phyloP scores from a whole-genome alignment of 805 yeast species.

The Ogataea henricii region DNA sequence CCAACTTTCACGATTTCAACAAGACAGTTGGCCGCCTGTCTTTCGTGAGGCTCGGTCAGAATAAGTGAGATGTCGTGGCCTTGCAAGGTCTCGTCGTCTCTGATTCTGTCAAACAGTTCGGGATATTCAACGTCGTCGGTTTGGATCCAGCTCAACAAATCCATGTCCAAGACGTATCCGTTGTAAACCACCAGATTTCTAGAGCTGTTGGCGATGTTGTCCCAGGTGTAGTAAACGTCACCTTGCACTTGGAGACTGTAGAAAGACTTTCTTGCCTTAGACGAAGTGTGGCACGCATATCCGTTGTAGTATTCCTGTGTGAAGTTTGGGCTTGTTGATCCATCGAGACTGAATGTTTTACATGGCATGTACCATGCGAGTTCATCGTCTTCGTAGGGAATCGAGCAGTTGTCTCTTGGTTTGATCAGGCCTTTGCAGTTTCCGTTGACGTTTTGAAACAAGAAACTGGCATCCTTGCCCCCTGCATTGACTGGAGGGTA shows the following conservation, averaged over 20 bases:
- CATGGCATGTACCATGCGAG: constrained; percentile 98
- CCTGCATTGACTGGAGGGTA: constrained; percentile 90
- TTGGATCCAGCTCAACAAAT: constrained; percentile 73
- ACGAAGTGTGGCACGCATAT: constrained; percentile 88
- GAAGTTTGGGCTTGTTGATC: constrained; percentile 66
- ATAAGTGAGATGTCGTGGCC: constrained; percentile 85
- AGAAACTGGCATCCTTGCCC: constrained; percentile 78
- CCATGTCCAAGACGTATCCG: constrained; percentile 85
- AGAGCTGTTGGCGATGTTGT: constrained; percentile 65
- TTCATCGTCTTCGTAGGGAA: constrained; percentile 63
- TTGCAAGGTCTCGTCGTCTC: constrained; percentile 50
- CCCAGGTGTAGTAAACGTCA: constrained; percentile 89
- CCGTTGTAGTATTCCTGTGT: constrained; percentile 71
- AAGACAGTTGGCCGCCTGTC: constrained; percentile 77
- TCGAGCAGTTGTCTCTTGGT: constrained; percentile 68
- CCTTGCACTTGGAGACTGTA: constrained; percentile 62
- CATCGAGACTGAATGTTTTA: constrained; percentile 66
- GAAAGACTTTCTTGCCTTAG: constrained; percentile 66
- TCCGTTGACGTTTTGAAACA: constrained; percentile 91
- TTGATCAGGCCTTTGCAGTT: constrained; percentile 78
- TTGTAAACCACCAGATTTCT: constrained; percentile 85
- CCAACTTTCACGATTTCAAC: constrained; percentile 89
- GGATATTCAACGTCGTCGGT: constrained; percentile 74
- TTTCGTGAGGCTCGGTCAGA: constrained; percentile 63
- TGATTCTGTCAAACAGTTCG: constrained; percentile 62